These are phyloP conservation scores for Xylariomycetidae sp. DNA, from an alignment of 2,329 filamentous ascomycete genomes.

Conservation along the genomic window DNA sequence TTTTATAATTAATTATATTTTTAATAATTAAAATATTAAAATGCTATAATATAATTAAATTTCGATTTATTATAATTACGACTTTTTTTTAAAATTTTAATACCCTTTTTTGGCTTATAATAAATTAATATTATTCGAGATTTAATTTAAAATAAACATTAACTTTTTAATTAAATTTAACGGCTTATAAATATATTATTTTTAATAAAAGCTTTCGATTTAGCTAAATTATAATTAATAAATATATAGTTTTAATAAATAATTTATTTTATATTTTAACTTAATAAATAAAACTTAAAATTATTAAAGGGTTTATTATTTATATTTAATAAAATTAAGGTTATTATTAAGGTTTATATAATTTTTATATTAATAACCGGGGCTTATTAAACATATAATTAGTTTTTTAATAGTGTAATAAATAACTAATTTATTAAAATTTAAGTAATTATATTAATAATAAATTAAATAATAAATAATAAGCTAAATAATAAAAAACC, in stretches of 20 bases:
- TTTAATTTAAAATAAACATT: too few species aligned
- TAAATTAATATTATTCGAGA: neutral
- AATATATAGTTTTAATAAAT: conserved; percentile 1
- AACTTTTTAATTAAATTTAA: too few species aligned
- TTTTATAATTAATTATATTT: neutral
- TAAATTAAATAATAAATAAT: conserved; percentile 1
- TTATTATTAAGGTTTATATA: too few species aligned
- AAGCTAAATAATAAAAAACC: neutral
- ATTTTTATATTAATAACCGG: too few species aligned
- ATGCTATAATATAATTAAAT: neutral
- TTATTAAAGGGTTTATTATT: too few species aligned
- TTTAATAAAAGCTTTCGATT: neutral
- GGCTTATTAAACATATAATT: too few species aligned
- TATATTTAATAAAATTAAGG: too few species aligned
- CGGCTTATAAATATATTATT: neutral
- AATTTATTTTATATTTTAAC: neutral
- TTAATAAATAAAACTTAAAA: neutral
- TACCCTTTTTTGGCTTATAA: neutral
- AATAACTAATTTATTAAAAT: neutral
- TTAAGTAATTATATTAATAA: neutral
- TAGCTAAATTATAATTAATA: neutral
- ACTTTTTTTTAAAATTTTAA: neutral
- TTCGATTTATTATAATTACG: neutral
- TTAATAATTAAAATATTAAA: neutral
- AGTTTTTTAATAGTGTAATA: too few species aligned